These are phyloP conservation scores for Lenwebbia sp. DNA, from an alignment of 345 rosid genomes.

Conservation along the genomic window DNA sequence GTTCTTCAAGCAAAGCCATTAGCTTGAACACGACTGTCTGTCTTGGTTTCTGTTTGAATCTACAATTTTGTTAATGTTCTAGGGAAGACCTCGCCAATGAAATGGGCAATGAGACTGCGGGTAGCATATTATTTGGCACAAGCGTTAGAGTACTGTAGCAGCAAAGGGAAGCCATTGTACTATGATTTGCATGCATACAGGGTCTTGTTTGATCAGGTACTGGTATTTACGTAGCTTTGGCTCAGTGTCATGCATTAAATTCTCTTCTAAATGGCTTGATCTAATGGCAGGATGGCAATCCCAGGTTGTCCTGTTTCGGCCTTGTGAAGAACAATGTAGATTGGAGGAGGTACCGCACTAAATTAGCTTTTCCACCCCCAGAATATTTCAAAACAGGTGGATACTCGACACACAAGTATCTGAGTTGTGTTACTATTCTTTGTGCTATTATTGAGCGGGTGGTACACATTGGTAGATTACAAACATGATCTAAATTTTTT, in stretches of 20 bases:
- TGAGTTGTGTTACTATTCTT: neutral
- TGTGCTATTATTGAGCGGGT: neutral
- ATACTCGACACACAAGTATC: neutral
- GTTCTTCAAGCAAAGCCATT: neutral
- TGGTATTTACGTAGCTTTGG: neutral
- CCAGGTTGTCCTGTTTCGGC: constrained; percentile 44
- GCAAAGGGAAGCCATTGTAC: constrained; percentile 31
- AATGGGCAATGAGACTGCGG: constrained; percentile 43
- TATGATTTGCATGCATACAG: constrained; percentile 44
- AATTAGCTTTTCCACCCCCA: constrained; percentile 45
- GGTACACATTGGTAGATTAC: neutral
- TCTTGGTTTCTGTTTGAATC: neutral
- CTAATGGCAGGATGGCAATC: constrained; percentile 31
- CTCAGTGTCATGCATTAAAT: neutral
- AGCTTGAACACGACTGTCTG: neutral
- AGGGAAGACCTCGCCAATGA: constrained; percentile 44
- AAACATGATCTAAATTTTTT: neutral
- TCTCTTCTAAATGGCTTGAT: neutral
- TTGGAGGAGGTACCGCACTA: constrained; percentile 38
- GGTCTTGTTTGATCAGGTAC: constrained; percentile 33
- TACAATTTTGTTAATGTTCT: neutral
- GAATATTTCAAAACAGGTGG: constrained; percentile 40
- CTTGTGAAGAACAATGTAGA: constrained; percentile 44
- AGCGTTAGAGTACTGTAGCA: constrained; percentile 35
- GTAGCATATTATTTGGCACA: constrained; percentile 35